Evolutionary conservation across 2,329 filamentous ascomycete species (phyloP).

Genomic region (Fusarium luffae): DNA sequence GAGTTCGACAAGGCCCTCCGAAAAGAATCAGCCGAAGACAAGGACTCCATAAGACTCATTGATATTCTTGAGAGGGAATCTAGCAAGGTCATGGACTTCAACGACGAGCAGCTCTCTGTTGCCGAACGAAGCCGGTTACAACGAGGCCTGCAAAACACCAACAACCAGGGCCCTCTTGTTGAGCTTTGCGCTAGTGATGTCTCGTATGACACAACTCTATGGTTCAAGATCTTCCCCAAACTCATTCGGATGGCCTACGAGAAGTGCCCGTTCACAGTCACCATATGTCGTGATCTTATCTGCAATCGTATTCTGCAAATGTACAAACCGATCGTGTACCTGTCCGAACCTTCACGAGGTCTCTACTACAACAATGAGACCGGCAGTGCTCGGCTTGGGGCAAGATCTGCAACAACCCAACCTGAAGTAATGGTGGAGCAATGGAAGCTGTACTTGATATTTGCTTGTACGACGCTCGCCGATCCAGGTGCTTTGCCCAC

Average conservation of each 20-base stretch:
- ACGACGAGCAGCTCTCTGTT: slow-evolving; percentile 89
- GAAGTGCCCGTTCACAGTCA: slow-evolving; percentile 90
- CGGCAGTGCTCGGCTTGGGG: slow-evolving; percentile 62
- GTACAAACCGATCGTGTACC: slow-evolving; percentile 82
- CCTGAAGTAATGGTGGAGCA: slow-evolving; percentile 93
- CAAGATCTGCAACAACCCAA: slow-evolving; percentile 73
- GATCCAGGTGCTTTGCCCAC: slow-evolving; percentile 73
- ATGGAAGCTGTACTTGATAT: slow-evolving; percentile 97
- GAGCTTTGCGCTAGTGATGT: slow-evolving; percentile 96
- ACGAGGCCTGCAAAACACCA: slow-evolving; percentile 85
- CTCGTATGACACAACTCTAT: slow-evolving; percentile 92
- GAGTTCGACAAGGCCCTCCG: slow-evolving; percentile 93
- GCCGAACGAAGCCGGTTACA: slow-evolving; percentile 93
- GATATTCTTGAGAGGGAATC: slow-evolving; percentile 92
- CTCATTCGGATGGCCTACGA: slow-evolving; percentile 91
- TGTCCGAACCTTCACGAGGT: slow-evolving; percentile 79
- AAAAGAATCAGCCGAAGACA: slow-evolving; percentile 68
- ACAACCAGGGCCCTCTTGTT: slow-evolving; percentile 85
- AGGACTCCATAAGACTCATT: slow-evolving; percentile 80
- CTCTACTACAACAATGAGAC: slow-evolving; percentile 71
- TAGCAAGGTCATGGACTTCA: slow-evolving; percentile 87
- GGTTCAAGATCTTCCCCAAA: slow-evolving; percentile 98
- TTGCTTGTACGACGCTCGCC: slow-evolving; percentile 94
- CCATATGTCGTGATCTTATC: slow-evolving; percentile 88
- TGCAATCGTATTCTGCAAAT: slow-evolving; percentile 94